Base-by-base conservation (phyloP, 2,329 filamentous ascomycete genomes). In the Calonectria fujianensis region DNA sequence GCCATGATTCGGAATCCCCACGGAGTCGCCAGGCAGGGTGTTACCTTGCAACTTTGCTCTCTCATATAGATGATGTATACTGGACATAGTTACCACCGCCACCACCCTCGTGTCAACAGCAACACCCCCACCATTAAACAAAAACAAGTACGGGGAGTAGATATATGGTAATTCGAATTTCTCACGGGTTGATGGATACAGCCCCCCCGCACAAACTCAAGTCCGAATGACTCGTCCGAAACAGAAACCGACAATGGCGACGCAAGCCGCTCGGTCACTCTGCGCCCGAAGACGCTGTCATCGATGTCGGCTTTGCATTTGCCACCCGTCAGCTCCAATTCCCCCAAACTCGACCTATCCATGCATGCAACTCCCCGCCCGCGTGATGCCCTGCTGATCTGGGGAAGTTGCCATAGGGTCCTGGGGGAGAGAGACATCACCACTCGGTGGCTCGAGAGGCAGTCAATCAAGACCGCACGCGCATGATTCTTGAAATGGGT, bases 151-250 rank as follows among this genome's bases (percentile, higher is more conserved):
- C 57, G 57, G 39, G 50, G 50, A 65, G 41, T 65, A 65, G 41
- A 31, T 32, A 48, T 65, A 27, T 65, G 37, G 61, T 65, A 48
- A 65, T 65, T 45, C 61, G 61, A 20, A 32, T 65, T 65, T 50
- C 61, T 65, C 67, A 50, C 57, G 14, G 54, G 51, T 69, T 57
- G 67, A 63, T 69, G 45, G 67, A 63, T 69, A 63, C 41, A 35
- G 16, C 39, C 61, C 48, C 61, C 61, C 37, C 59, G 59, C 11
- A 18, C 59, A 41, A 29, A 24, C 24, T 64, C 37, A 24, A n/a
- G 35, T 31, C 61, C 61, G 61, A 65, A 65, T 65, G 61, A 48
- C 61, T 65, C 57, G 57, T 29, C 57, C 57, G 57, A 37, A 29
- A 61, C 57, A 41, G 29, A 41, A 10, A n/a, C 29, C 57, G 57